Evolutionary conservation across 208 protist species (phyloP), one percentile per base, ranked within the genome.

Genomic region (Trypanosoma scelopori): DNA sequence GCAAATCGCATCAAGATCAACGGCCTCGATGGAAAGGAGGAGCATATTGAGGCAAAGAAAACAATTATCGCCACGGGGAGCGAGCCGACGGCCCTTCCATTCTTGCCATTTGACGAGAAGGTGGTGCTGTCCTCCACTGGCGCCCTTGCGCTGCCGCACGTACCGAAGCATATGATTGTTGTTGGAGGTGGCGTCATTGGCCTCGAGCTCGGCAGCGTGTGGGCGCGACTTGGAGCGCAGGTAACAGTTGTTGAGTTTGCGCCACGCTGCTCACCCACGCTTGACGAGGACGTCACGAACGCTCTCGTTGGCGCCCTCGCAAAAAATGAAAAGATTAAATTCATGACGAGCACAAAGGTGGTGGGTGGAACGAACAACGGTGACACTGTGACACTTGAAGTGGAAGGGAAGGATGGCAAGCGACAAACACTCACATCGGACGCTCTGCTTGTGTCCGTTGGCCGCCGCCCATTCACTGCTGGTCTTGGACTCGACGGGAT

Each of bases 151-250:
- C 75, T 99, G 9, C 71, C 86, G 30, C 73, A 93, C 56, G 87
- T 99, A 15, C 99, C 99, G 39, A 97, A 99, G 81, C 89, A 85
- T 42, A 86, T 99, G 83, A 84, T 99, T 28, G 98, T 99, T 22
- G 96, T 99, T 79, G 99, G 99, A 55, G 98, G 89, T 41, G 99
- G 99, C 76, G 98, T 99, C 15, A 99, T 99, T 81, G 98, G 98
- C 57, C 87, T 99, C 18, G 98, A 99, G 79, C 81, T 99, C 22
- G 99, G 98, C 65, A 99, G 97, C 57, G 98, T 99, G 25, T 99
- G 98, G 97, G 76, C 84, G 25, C 89, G 98, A 30, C 90, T 99
- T 27, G 98, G 98, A 13, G 12, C 98, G 22, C 74, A 99, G 78
- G 98, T 99, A 42, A 99, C 98, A 15, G 98, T 99, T 7, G 94